Conservation (phyloP, 768 basidiomycete species). For the Lenzites betulinus region DNA sequence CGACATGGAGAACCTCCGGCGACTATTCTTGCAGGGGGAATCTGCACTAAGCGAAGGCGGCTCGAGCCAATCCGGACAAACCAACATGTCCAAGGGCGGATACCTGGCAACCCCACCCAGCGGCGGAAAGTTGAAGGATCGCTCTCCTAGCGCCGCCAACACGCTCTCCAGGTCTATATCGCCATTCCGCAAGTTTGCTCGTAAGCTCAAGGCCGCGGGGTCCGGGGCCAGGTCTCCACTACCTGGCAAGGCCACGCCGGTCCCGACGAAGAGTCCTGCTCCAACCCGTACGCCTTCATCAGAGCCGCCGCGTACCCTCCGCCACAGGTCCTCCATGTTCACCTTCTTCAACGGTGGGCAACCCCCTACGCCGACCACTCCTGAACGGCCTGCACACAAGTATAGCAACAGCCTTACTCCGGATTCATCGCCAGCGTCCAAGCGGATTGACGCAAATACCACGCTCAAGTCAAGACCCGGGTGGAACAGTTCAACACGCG, state of each 20-base stretch:
- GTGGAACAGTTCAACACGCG: constrained; percentile 84
- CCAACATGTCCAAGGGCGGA: constrained; percentile 49
- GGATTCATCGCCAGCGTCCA: constrained; percentile 57
- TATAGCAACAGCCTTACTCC: constrained; percentile 73
- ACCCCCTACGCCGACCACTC: constrained; percentile 50
- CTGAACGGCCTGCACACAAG: constrained; percentile 64
- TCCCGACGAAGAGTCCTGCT: constrained; percentile 48
- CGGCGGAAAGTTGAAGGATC: constrained; percentile 43
- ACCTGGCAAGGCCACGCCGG: constrained; percentile 28
- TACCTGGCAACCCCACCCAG: constrained; percentile 68
- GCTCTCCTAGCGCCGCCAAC: constrained; percentile 44
- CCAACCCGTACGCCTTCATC: constrained; percentile 48
- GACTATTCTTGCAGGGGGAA: constrained; percentile 51
- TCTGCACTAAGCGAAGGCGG: constrained; percentile 61
- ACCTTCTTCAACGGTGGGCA: constrained; percentile 44
- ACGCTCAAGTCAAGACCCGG: constrained; percentile 47
- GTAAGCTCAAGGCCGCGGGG: constrained; percentile 56
- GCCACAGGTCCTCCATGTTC: constrained; percentile 68
- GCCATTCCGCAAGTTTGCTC: constrained; percentile 77
- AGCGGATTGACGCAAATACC: constrained; percentile 38
- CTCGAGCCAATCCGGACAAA: constrained; percentile 64
- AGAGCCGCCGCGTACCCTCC: constrained; percentile 54
- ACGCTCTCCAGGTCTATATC: constrained; percentile 77
- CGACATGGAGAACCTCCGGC: constrained; percentile 77
- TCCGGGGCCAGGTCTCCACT: constrained; percentile 37